A percentile compares a stretch with the other conserved stretches of the same genome.
These are phyloP conservation scores for Saccharum hybrid DNA, from an alignment of 202 grass and related monocot genomes.

Conservation along the genomic window DNA sequence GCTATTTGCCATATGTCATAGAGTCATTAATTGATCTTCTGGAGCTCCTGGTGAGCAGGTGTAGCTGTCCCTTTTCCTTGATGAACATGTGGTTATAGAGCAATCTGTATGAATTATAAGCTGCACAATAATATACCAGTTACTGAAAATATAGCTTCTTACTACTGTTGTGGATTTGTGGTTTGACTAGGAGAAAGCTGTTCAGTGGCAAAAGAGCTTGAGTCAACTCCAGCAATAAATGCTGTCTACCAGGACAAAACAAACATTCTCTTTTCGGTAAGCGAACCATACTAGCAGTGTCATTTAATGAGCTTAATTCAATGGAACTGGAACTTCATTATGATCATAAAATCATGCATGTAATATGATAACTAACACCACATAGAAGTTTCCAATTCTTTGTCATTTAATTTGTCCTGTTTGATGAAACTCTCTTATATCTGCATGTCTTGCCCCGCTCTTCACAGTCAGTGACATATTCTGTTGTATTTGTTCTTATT, in stretches of 20 bases:
- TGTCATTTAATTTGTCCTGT: no score
- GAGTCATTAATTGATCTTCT: conserved; percentile 2
- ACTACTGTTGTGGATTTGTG: conserved; percentile 42
- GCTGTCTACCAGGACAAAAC: conserved; percentile 99
- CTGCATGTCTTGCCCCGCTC: no score
- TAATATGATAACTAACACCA: no score
- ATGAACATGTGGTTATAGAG: conserved; percentile 13
- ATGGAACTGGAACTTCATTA: background rate
- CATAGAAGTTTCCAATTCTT: no score
- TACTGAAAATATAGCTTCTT: conserved; percentile 33
- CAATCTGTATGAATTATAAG: conserved; percentile 3
- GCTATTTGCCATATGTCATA: background rate
- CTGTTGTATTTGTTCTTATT: no score
- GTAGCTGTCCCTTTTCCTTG: conserved; percentile 21
- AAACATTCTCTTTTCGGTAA: conserved; percentile 98
- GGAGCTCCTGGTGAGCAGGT: background rate
- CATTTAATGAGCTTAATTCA: background rate
- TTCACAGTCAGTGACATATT: no score
- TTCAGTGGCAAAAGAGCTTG: conserved; percentile 91
- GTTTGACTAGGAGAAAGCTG: conserved; percentile 86
- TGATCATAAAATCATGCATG: no score
- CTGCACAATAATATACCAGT: background rate
- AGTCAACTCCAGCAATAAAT: conserved; percentile 79
- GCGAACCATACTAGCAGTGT: conserved; percentile 21
- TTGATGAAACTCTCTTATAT: no score